Percentiles rank a stretch among this genome's conserved stretches.
Evolutionary conservation across 2,329 filamentous ascomycete genomes (phyloP).

Genomic region (Ilyonectria sp.): DNA sequence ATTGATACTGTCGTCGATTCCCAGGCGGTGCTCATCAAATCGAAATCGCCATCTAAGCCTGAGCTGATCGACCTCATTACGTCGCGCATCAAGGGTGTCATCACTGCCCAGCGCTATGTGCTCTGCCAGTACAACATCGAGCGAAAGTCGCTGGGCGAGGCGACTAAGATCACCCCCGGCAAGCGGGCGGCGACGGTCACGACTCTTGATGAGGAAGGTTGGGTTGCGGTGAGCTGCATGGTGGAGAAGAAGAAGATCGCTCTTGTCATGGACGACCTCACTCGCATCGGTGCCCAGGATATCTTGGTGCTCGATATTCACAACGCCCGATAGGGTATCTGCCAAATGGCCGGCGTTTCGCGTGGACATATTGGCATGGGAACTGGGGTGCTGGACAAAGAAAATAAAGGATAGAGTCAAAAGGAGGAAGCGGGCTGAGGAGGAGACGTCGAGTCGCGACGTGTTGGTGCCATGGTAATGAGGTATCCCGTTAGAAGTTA

Average conservation of each 20-base stretch:
- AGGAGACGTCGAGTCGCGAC: constrained; percentile 31
- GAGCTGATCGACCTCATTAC: constrained; percentile 88
- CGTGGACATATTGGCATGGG: constrained; percentile 24
- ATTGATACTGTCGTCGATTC: constrained; percentile 95
- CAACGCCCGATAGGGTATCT: constrained; percentile 73
- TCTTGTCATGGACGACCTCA: constrained; percentile 87
- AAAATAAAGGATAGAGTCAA: constrained; percentile 34
- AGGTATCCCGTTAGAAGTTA: constrained; percentile 37
- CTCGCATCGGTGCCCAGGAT: constrained; percentile 83
- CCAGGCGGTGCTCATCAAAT: constrained; percentile 93
- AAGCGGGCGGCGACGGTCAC: constrained; percentile 95
- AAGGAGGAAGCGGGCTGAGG: constrained; percentile 22
- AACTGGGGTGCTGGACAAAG: constrained; percentile 37
- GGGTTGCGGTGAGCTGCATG: constrained; percentile 97
- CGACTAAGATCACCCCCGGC: constrained; percentile 87
- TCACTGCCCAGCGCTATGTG: constrained; percentile 93
- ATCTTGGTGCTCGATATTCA: constrained; percentile 89
- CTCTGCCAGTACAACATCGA: constrained; percentile 97
- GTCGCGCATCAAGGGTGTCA: constrained; percentile 91
- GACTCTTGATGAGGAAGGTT: constrained; percentile 87
- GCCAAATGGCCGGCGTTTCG: constrained; percentile 32
- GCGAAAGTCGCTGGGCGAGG: constrained; percentile 75
- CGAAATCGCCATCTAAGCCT: constrained; percentile 84
- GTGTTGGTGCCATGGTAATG: constrained; percentile 39
- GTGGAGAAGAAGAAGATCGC: constrained; percentile 91